phyloP scores from a whole-genome alignment of 306 rosid genomes.

The Canavalia gladiata region DNA sequence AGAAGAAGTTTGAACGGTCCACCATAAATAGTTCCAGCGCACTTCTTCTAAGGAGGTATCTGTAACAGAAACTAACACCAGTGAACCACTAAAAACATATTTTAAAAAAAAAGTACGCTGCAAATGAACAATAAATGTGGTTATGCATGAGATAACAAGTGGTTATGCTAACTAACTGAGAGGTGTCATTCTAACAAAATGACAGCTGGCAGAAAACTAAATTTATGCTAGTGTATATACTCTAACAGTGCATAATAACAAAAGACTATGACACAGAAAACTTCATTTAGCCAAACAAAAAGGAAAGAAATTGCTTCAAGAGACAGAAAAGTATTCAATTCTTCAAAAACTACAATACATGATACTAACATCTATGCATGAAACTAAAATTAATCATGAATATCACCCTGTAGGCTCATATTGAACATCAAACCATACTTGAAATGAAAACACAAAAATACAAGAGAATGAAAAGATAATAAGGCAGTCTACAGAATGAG shows the following conservation, averaged over 20 bases:
- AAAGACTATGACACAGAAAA: slow-evolving; percentile 34
- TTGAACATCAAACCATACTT: not conserved
- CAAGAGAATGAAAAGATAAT: slow-evolving; percentile 28
- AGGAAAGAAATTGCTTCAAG: slow-evolving; percentile 22
- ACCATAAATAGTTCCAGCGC: slow-evolving; percentile 97
- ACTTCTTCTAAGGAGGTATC: slow-evolving; percentile 97
- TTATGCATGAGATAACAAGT: no score
- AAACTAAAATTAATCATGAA: slow-evolving; percentile 16
- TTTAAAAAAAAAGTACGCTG: not conserved
- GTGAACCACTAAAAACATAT: slow-evolving; percentile 33
- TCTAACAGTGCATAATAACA: not conserved
- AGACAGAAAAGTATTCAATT: slow-evolving; percentile 16
- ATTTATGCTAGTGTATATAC: no score
- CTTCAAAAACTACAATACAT: slow-evolving; percentile 4
- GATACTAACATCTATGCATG: not conserved
- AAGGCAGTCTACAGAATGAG: slow-evolving; percentile 27
- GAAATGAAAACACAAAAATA: slow-evolving; percentile 32
- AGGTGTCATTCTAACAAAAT: no score
- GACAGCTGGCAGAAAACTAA: no score
- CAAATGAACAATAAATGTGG: not conserved
- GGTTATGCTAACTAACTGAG: no score
- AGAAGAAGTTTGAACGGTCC: slow-evolving; percentile 94
- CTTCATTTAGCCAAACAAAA: slow-evolving; percentile 2
- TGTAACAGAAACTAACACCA: slow-evolving; percentile 49
- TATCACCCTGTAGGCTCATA: slow-evolving; percentile 1